Evolutionary conservation across 2,329 filamentous ascomycete genomes (phyloP), one percentile per base, ranked within the genome.

Genomic region (Phialophora verrucosa): DNA sequence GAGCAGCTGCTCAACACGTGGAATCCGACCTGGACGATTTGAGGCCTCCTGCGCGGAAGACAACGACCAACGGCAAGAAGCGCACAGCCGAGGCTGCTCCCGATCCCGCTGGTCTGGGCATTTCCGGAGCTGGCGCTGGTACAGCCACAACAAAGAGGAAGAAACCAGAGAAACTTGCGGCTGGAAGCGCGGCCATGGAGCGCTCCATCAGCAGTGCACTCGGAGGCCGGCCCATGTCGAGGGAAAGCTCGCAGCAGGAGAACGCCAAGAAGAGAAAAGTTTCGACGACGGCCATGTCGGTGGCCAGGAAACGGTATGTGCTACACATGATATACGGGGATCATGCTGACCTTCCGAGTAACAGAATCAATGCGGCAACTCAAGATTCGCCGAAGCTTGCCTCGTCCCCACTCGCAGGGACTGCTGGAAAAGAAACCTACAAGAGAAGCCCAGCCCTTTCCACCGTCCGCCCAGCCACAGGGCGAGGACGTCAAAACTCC

Each of bases 1-100:
- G 68, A 58, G 59, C 58, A 17, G 69, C 86, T 87, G 59, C 49
- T 14, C 87, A 90, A 53, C 88, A 90, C 66, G 84, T 86, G 38
- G 92, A 96, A 69, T 91, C 90, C 0, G 92, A 97, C 73, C 88
- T 89, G 70, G 92, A 96, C 71, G 92, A 96, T 59, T 71, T 74
- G 8, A 81, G 80, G 63, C 77, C 80, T 44, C 77, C 74, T 61
- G 67, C 49, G 62, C 74, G 63, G 74, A 79, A 57, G 95, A 92
- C 81, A 92, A 91, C 76, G 75, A 68, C 83, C 0, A 83, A 82
- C 67, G 81, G 79, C 70, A 92, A 91, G 76, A 83, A 83, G 61
- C 92, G 90, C 74, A 82, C 83, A 5, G 83, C 83, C 42, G 85
- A 89, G 49, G 77, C 82, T 1, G 73, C 79, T 42, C 75, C 76